Evolutionary conservation across 805 yeast species (phyloP).

Genomic region (Tetrapisispora iriomotensis): DNA sequence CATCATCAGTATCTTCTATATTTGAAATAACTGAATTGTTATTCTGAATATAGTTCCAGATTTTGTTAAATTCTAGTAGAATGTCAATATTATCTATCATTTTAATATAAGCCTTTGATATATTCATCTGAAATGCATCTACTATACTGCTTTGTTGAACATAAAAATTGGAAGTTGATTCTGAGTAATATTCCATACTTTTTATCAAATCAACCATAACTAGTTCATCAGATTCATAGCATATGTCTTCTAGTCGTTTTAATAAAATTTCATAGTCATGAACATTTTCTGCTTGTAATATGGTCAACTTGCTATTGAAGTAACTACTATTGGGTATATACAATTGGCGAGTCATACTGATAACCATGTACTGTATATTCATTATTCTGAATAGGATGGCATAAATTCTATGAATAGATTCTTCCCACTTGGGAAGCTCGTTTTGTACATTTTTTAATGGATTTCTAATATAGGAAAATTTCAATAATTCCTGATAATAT

Average conservation of each 20-base stretch:
- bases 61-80: constrained; percentile 11
- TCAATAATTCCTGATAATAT: constrained; percentile 21
- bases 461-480: constrained; percentile 13
- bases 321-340: constrained; percentile 19
- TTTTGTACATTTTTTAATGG: constrained; percentile 16
- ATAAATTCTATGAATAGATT: constrained; percentile 39
- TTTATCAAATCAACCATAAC: constrained; percentile 6
- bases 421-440: constrained; percentile 31
- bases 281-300: constrained; percentile 16
- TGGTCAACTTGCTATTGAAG: constrained; percentile 12
- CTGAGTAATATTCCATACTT: constrained; percentile 7
- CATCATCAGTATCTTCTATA: constrained; percentile 8
- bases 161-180: constrained; percentile 5
- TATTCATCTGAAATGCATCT: constrained; percentile 12
- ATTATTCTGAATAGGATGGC: constrained; percentile 22
- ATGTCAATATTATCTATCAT: constrained; percentile 9
- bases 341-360: constrained; percentile 19
- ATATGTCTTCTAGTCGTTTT: constrained; percentile 12
- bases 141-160: constrained; percentile 15
- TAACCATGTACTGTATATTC: constrained; percentile 11
- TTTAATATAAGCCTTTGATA: constrained; percentile 8
- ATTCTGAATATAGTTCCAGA: constrained; percentile 19
- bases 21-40: constrained; percentile 8
- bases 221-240: constrained; percentile 4
- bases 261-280: constrained; percentile 17